Conservation (phyloP, 1,284 basidiomycete species). For the Trichosporon sp. region DNA sequence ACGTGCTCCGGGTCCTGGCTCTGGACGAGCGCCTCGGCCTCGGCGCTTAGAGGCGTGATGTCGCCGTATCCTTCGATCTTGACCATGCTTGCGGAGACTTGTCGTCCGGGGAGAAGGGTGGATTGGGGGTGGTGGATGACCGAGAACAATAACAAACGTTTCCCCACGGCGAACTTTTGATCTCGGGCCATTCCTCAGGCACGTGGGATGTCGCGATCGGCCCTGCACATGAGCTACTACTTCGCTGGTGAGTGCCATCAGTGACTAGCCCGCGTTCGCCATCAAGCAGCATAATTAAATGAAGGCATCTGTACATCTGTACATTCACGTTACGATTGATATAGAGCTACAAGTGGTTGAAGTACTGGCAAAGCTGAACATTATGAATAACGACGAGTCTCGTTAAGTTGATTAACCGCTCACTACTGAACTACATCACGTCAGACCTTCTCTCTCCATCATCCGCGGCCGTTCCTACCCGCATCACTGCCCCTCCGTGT, state of each 20-base stretch:
- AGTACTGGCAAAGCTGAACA: conserved; percentile 1
- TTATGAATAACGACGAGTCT: not conserved
- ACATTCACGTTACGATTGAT: not conserved
- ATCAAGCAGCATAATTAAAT: not conserved
- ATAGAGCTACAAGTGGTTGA: conserved; percentile 6
- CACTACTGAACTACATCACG: not conserved
- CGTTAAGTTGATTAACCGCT: not conserved
- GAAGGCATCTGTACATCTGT: not conserved
- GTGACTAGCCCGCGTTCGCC: not conserved
- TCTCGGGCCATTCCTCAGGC: not conserved
- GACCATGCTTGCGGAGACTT: conserved; percentile 5
- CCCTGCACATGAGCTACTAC: not conserved
- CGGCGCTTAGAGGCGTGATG: conserved; percentile 20
- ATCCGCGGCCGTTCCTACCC: not conserved
- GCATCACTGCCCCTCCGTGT: not conserved
- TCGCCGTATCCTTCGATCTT: conserved; percentile 19
- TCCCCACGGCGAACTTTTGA: not conserved
- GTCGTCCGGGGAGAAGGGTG: not conserved
- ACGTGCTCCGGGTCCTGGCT: conserved; percentile 52
- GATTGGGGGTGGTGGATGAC: not conserved
- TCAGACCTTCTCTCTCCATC: not conserved
- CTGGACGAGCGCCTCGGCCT: conserved; percentile 45
- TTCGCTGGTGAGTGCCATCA: not conserved
- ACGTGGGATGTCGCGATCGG: not conserved
- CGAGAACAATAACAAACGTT: conserved; percentile 2